Evolutionary conservation across 306 rosid genomes (phyloP).

Genomic region (Cucumis cinereus): DNA sequence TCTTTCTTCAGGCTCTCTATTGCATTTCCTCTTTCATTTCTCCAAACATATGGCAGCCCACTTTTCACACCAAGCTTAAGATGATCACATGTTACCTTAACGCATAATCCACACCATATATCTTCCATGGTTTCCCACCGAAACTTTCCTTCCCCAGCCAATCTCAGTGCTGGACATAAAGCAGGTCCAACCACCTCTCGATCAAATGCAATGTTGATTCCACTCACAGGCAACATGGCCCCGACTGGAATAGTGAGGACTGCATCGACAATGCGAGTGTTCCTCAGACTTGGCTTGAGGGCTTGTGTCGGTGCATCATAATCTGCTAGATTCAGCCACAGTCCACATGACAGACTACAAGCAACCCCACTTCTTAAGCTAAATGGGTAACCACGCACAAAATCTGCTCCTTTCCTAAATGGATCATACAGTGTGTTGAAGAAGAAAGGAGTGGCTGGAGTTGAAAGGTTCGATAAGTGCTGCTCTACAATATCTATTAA

Average conservation of each 20-base stretch:
- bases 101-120: conserved; percentile 90
- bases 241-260: conserved; percentile 71
- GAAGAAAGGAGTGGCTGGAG: conserved; percentile 99
- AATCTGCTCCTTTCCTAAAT: conserved; percentile 77
- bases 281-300: conserved; percentile 57
- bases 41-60: conserved; percentile 89
- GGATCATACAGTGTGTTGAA: conserved; percentile 97
- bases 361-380: conserved; percentile 80
- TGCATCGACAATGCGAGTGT: conserved; percentile 74
- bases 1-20: conserved; percentile 86
- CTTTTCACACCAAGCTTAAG: conserved; percentile 70
- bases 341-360: conserved; percentile 81
- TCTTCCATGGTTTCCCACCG: conserved; percentile 99
- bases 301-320: conserved; percentile 96
- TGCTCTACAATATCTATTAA: conserved; percentile 58
- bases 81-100: conserved; percentile 74
- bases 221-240: conserved; percentile 82
- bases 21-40: conserved; percentile 77
- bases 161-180: conserved; percentile 65
- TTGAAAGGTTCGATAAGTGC: conserved; percentile 63
- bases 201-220: conserved; percentile 81
- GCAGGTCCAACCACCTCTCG: conserved; percentile 75
- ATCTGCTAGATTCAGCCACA: conserved; percentile 92
- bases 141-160: conserved; percentile 77
- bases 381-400: conserved; percentile 98